Evolutionary conservation across 176 grass and related monocot species (phyloP), one percentile per base, ranked within the genome.

Genomic region (Carex myosuroides): DNA sequence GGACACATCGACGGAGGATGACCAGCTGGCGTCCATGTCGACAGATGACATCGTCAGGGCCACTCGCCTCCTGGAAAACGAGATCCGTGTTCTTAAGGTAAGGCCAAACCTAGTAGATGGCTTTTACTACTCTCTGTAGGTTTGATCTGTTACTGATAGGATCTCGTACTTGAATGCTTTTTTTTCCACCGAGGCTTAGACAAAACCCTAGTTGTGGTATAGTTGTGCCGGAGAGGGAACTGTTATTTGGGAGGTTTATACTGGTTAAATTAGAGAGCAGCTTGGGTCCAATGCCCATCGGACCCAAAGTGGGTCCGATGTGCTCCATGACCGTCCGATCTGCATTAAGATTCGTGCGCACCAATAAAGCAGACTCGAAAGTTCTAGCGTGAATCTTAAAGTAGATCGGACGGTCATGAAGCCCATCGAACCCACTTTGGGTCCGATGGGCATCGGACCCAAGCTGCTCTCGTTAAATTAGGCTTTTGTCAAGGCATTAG

Each of bases 1-100:
- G 81, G 81, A 83, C 21, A 60, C 81, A 24, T 81, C 54, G 41
- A 83, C 69, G 39, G 94, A 97, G 64, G 87, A 94, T 53, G 94
- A 92, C 42, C 92, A 90, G 81, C 66, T 97, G 65, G 46, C 85
- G 8, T 90, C 92, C 72, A 94, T 97, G 95, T 88, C 89, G 14
- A 91, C 89, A 8, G 95, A 97, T 0, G 89, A 94, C 54, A 81
- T 94, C 64, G 5, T 85, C 64, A 73, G 83, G 56, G 82, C 85
- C 60, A 85, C 89, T 11, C 92, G 94, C 77, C 83, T 92, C 46
- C 92, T 94, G 29, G 92, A 91, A 85, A 94, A 92, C 81, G 89
- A 97, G 89, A 92, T 91, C 94, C 92, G 94, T 82, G 85, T 94
- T 79, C 84, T 88, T 13, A 94, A 94, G 91, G 95, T 94, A 41